phyloP scores from a whole-genome alignment of 495 filamentous ascomycete genomes.

The Hypomontagnella monticulosa region DNA sequence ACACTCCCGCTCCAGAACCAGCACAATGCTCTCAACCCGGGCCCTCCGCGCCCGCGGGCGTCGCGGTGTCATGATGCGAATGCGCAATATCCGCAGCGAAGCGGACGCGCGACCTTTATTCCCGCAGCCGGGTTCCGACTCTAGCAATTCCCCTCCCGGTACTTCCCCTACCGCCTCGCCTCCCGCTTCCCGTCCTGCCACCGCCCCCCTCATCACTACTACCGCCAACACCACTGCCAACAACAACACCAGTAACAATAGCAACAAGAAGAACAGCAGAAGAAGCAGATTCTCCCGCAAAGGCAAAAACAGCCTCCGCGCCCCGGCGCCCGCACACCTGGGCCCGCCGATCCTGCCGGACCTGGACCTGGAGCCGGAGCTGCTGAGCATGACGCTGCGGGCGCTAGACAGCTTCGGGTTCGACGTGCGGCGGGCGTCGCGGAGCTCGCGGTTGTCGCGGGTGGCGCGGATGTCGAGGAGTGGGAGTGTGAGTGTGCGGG shows the following conservation, averaged over 20 bases:
- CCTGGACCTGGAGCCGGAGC: constrained; percentile 23
- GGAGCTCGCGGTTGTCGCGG: not conserved
- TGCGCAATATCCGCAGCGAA: constrained; percentile 38
- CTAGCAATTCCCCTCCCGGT: no score
- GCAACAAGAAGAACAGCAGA: no score
- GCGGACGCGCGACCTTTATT: constrained; percentile 9
- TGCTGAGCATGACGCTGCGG: constrained; percentile 29
- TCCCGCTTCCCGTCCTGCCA: no score
- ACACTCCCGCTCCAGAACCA: not conserved
- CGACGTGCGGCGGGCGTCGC: constrained; percentile 1
- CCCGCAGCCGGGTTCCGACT: no score
- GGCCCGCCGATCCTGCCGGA: constrained; percentile 33
- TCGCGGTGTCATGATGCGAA: constrained; percentile 16
- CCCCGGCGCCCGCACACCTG: constrained; percentile 20
- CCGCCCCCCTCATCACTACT: no score
- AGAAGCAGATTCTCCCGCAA: no score
- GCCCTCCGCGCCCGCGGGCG: constrained; percentile 1
- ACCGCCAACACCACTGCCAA: no score
- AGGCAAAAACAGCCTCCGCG: not conserved
- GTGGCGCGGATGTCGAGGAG: not conserved
- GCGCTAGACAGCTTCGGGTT: constrained; percentile 22
- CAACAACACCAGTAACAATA: no score
- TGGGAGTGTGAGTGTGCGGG: not conserved
- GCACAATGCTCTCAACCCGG: not conserved
- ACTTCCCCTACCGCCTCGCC: no score